Conservation (phyloP, 345 rosid species). For the Leavenworthia alabamica region DNA sequence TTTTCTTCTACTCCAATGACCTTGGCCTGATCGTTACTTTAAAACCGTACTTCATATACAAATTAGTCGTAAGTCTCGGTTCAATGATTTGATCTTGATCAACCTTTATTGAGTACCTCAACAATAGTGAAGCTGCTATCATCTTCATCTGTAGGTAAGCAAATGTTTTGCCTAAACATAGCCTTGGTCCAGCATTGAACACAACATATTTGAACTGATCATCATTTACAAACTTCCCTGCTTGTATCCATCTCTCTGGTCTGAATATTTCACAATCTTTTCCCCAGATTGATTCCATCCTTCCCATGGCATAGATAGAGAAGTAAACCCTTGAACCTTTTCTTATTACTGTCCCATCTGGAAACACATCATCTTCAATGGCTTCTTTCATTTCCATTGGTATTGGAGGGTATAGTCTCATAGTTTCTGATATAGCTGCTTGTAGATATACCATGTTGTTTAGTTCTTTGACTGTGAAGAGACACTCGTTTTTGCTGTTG, state of each 20-base stretch:
- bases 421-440: slow-evolving; percentile 47
- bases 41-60: slow-evolving; percentile 27
- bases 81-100: slow-evolving; percentile 7
- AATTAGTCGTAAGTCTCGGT: slow-evolving; percentile 19
- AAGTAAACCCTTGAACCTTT: slow-evolving; percentile 49
- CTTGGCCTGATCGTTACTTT: slow-evolving; percentile 24
- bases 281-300: slow-evolving; percentile 57
- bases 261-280: slow-evolving; percentile 38
- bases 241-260: slow-evolving; percentile 50
- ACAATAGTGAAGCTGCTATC: slow-evolving; percentile 28
- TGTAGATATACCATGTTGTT: slow-evolving; percentile 43
- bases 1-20: slow-evolving; percentile 7
- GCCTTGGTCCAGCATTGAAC: slow-evolving; percentile 39
- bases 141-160: slow-evolving; percentile 43
- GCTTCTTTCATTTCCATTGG: slow-evolving; percentile 57
- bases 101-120: slow-evolving; percentile 30
- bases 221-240: slow-evolving; percentile 21
- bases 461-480: slow-evolving; percentile 35
- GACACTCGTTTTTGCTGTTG: slow-evolving; percentile 9
- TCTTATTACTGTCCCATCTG: slow-evolving; percentile 44
- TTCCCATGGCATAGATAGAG: slow-evolving; percentile 63
- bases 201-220: slow-evolving; percentile 35
- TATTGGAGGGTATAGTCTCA: slow-evolving; percentile 62
- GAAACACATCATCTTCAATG: slow-evolving; percentile 39
- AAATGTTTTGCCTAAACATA: slow-evolving; percentile 39